A percentile compares a stretch with the other conserved stretches of the same genome.
Conservation (phyloP, 805 yeast species). For the Pichia manshurica region DNA sequence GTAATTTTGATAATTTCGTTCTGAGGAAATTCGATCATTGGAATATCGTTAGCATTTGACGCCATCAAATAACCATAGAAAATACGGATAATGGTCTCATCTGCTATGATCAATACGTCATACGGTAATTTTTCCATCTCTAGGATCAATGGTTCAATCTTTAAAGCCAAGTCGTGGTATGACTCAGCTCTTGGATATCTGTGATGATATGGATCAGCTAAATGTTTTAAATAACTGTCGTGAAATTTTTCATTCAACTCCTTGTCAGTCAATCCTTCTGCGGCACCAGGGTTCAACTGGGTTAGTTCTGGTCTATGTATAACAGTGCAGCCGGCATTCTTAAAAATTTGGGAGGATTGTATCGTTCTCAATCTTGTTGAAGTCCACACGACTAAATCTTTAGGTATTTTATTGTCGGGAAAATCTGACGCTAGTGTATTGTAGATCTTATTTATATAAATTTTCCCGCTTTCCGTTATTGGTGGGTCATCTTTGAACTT, state of each 20-base stretch:
- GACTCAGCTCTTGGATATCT: constrained; percentile 90
- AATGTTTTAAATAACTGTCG: constrained; percentile 58
- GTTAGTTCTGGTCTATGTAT: constrained; percentile 77
- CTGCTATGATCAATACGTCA: constrained; percentile 86
- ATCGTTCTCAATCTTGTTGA: constrained; percentile 82
- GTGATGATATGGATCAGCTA: constrained; percentile 84
- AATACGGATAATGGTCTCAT: constrained; percentile 83
- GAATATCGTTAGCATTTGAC: constrained; percentile 79
- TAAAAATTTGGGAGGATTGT: constrained; percentile 69
- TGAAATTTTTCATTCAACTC: constrained; percentile 61
- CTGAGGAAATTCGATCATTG: constrained; percentile 68
- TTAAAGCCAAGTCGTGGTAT: constrained; percentile 91
- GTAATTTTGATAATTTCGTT: constrained; percentile 82
- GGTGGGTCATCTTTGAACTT: constrained; percentile 74
- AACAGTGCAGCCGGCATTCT: constrained; percentile 55
- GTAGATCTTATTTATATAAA: constrained; percentile 61
- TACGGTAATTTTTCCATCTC: constrained; percentile 92
- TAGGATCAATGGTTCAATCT: constrained; percentile 86
- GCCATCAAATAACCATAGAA: constrained; percentile 95
- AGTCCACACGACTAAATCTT: constrained; percentile 79
- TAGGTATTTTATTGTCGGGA: constrained; percentile 22
- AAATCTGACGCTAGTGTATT: constrained; percentile 43
- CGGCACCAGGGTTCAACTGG: constrained; percentile 85
- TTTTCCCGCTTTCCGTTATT: constrained; percentile 65
- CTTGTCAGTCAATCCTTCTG: constrained; percentile 59